These are phyloP conservation scores for Tricholoma bakamatsutake DNA, from an alignment of 768 basidiomycete genomes.

Conservation along the genomic window DNA sequence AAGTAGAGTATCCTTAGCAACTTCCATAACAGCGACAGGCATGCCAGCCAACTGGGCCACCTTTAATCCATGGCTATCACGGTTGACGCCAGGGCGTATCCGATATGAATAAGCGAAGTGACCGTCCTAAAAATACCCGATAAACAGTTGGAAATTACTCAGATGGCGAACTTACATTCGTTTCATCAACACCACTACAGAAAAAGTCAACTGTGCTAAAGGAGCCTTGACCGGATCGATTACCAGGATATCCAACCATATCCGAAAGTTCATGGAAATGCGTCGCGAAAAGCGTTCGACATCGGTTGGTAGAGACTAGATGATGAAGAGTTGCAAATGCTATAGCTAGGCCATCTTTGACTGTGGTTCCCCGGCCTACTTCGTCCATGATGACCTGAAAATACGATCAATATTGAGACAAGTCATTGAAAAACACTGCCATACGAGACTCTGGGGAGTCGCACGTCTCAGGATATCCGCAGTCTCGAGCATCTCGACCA, in stretches of 20 bases:
- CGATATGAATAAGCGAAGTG: constrained; percentile 83
- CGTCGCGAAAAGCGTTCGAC: constrained; percentile 93
- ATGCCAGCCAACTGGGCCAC: constrained; percentile 87
- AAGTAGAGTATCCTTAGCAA: constrained; percentile 52
- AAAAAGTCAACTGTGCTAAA: constrained; percentile 74
- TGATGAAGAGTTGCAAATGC: constrained; percentile 90
- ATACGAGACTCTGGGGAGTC: constrained; percentile 75
- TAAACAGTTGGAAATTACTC: neutral
- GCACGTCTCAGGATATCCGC: constrained; percentile 85
- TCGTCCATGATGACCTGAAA: constrained; percentile 97
- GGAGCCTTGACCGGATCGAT: constrained; percentile 35
- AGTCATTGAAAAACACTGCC: constrained; percentile 16
- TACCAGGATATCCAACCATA: constrained; percentile 61
- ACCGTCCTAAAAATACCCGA: constrained; percentile 43
- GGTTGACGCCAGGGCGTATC: constrained; percentile 78
- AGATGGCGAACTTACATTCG: constrained; percentile 43
- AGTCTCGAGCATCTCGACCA: constrained; percentile 98
- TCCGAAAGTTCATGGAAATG: constrained; percentile 94
- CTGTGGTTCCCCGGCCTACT: constrained; percentile 94
- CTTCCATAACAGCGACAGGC: constrained; percentile 52
- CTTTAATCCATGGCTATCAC: constrained; percentile 86
- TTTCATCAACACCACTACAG: constrained; percentile 84
- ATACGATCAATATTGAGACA: constrained; percentile 1
- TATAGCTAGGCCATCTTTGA: constrained; percentile 88
- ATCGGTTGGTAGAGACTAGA: constrained; percentile 61